phyloP scores from a whole-genome alignment of 108 stramenopile genomes.

The Pseudonitzschia pungens region DNA sequence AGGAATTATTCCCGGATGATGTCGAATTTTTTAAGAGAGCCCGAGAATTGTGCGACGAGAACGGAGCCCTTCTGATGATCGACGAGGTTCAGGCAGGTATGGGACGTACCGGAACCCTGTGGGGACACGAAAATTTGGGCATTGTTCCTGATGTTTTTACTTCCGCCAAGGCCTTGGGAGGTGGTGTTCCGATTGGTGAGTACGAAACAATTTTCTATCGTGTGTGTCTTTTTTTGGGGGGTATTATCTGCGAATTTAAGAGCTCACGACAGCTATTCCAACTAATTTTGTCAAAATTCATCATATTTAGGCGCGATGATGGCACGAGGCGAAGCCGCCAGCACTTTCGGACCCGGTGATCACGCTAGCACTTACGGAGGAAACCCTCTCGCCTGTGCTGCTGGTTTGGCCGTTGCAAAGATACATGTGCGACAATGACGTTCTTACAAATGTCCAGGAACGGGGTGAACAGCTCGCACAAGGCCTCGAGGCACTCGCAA shows the following conservation, averaged over 20 bases:
- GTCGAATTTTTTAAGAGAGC: slow-evolving; percentile 77
- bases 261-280: background rate
- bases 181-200: slow-evolving; percentile 90
- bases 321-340: slow-evolving; percentile 80
- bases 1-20: slow-evolving; percentile 89
- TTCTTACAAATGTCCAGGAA: slow-evolving; percentile 83
- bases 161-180: slow-evolving; percentile 96
- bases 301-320: slow-evolving; percentile 88
- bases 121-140: slow-evolving; percentile 91
- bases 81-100: slow-evolving; percentile 99
- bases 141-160: slow-evolving; percentile 96
- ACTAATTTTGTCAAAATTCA: background rate
- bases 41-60: slow-evolving; percentile 82
- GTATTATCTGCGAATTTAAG: background rate
- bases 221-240: background rate
- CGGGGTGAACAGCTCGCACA: slow-evolving; percentile 84
- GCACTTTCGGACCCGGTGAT: slow-evolving; percentile 94
- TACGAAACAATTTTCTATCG: background rate
- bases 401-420: slow-evolving; percentile 88
- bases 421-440: slow-evolving; percentile 74
- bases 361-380: slow-evolving; percentile 98
- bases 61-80: slow-evolving; percentile 87
- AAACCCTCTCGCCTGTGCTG: slow-evolving; percentile 90
- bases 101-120: slow-evolving; percentile 94
- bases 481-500: slow-evolving; percentile 68